Base-by-base conservation (phyloP, 1,284 basidiomycete genomes). In the Naganishia cerealis region DNA sequence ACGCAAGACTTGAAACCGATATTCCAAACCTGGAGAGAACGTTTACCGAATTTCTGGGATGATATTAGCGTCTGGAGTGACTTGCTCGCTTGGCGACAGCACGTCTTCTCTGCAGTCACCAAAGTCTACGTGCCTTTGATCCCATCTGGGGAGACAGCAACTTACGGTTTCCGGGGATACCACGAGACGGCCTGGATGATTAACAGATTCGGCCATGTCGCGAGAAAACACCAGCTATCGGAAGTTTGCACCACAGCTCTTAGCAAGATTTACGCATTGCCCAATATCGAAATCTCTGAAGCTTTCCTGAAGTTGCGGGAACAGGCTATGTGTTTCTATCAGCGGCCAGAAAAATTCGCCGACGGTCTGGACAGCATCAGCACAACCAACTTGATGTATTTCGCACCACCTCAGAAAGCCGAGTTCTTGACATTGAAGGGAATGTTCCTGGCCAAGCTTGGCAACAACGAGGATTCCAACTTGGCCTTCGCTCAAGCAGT, bases 111-210 rank as follows among this genome's bases (percentile, higher is more conserved):
- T 73, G 91, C 93, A n/a, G 96, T 99, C 82, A 99, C 99, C 79
- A 92, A 92, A 77, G 88, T 91, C 0, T 99, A 99, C 75, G 88
- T 99, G 58, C 96, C 96, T 8, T 86, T 99, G 67, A 92, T 95
- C 70, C 83, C 81, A 6, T 77, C 76, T 39, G 75, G 75, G 33
- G 81, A 82, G 65, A 82, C 82, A 36, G 82, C 82, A 43, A 98
- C 94, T 1, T 92, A 89, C 77, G 96, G 95, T 5, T 99, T 94
- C 80, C 87, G 97, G 66, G 97, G 96, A n/a, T 99, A 93, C 79
- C 97, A 99, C 78, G 96, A 99, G 84, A 99, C 94, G 0, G 96
- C 96, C 3, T 99, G 96, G 97, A 99, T 98, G 79, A 98, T 99
- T 84, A 99, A 99, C 79, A 89, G 96, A 10, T 99, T 99, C 77